These are phyloP conservation scores for Diaporthe eres DNA, from an alignment of 2,329 filamentous ascomycete genomes.

Conservation along the genomic window DNA sequence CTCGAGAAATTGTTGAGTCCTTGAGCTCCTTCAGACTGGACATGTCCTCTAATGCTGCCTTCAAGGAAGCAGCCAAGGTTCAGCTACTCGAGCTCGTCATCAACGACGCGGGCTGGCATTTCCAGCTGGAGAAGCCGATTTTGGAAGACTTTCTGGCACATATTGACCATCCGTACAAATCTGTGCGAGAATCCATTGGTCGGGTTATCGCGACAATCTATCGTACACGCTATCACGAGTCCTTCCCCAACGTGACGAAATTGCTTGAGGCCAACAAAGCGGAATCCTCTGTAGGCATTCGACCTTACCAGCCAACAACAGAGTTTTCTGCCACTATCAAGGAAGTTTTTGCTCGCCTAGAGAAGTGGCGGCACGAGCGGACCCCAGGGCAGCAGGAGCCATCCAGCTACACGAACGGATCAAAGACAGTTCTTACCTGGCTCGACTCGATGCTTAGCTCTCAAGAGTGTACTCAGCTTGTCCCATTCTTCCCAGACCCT, in stretches of 20 bases:
- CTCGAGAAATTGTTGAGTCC: slow-evolving; percentile 87
- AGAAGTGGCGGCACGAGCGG: slow-evolving; percentile 89
- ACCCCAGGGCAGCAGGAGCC: slow-evolving; percentile 91
- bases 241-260: slow-evolving; percentile 82
- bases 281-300: slow-evolving; percentile 85
- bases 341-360: slow-evolving; percentile 83
- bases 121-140: slow-evolving; percentile 90
- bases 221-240: slow-evolving; percentile 93
- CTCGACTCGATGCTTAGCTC: slow-evolving; percentile 92
- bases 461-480: slow-evolving; percentile 91
- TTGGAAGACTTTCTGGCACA: slow-evolving; percentile 90
- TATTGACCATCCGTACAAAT: slow-evolving; percentile 97
- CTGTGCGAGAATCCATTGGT: slow-evolving; percentile 94
- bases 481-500: slow-evolving; percentile 89
- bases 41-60: slow-evolving; percentile 95
- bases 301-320: slow-evolving; percentile 83
- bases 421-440: slow-evolving; percentile 96
- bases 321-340: slow-evolving; percentile 81
- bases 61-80: slow-evolving; percentile 98
- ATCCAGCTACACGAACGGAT: slow-evolving; percentile 93
- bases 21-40: slow-evolving; percentile 90
- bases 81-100: slow-evolving; percentile 91
- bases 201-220: slow-evolving; percentile 90
- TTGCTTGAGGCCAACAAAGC: slow-evolving; percentile 85
- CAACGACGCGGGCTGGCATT: slow-evolving; percentile 94